Percentiles rank a stretch among this genome's conserved stretches.
phyloP scores from a whole-genome alignment of 2,329 filamentous ascomycete genomes.

The Huntiella abstrusa region DNA sequence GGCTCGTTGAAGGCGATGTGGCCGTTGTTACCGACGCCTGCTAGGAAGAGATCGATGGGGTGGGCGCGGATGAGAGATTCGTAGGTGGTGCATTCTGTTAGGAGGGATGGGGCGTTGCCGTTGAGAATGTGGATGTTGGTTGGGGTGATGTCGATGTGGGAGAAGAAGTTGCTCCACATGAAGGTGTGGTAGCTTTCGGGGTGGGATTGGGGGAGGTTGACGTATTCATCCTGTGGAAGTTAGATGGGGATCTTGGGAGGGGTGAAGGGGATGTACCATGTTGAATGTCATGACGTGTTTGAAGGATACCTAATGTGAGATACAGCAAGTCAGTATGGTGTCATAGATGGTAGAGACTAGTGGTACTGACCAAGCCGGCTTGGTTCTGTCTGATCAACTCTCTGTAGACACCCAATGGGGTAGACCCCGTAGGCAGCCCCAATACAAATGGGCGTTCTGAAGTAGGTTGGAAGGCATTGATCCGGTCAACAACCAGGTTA shows the following conservation, averaged over 20 bases:
- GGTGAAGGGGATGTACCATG: constrained; percentile 38
- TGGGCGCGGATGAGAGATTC: constrained; percentile 56
- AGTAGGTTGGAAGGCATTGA: constrained; percentile 58
- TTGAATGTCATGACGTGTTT: constrained; percentile 83
- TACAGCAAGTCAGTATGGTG: constrained; percentile 4
- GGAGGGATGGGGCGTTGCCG: constrained; percentile 58
- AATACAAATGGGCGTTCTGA: constrained; percentile 59
- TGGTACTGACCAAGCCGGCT: constrained; percentile 32
- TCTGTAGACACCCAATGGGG: constrained; percentile 60
- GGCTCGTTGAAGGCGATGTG: constrained; percentile 88
- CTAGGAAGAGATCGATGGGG: constrained; percentile 72
- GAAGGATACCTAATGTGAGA: constrained; percentile 49
- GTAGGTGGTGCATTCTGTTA: constrained; percentile 60
- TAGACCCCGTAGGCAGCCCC: constrained; percentile 67
- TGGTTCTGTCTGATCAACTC: constrained; percentile 55
- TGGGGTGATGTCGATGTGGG: constrained; percentile 62
- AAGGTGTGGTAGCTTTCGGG: constrained; percentile 78
- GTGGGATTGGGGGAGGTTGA: constrained; percentile 64
- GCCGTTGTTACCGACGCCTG: constrained; percentile 69
- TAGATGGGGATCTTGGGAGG: constrained; percentile 8
- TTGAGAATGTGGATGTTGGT: constrained; percentile 71
- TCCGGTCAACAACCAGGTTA: constrained; percentile 66
- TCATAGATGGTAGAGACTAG: background rate
- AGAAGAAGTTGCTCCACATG: constrained; percentile 89
- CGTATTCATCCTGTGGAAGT: constrained; percentile 54